Conservation (phyloP, 257 asterid species). For the Solanum chmielewskii region DNA sequence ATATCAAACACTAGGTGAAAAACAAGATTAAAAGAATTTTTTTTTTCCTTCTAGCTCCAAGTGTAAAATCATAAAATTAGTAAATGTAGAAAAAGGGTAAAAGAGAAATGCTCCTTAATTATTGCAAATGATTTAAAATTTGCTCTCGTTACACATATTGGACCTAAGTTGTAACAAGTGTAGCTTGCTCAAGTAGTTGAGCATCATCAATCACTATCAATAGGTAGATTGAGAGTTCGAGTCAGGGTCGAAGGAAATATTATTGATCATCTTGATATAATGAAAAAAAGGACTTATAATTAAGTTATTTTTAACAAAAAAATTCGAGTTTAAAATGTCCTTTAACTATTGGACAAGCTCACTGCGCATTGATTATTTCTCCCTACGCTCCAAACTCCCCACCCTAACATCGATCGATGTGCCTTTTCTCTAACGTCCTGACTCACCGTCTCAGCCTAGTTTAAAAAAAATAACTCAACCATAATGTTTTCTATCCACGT, state of each 20-base stretch:
- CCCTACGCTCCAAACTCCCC: no score
- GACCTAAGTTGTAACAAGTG: neutral
- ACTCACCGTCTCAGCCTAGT: neutral
- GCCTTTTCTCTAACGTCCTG: neutral
- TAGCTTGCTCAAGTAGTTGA: neutral
- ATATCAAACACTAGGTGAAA: neutral
- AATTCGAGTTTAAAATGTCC: neutral
- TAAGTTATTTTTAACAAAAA: neutral
- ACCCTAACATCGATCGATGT: neutral
- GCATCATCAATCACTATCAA: neutral
- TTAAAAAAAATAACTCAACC: neutral
- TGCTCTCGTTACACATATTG: neutral
- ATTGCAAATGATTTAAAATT: neutral
- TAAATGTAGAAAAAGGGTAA: neutral
- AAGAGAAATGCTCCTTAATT: neutral
- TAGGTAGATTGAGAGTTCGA: neutral
- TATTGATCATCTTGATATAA: neutral
- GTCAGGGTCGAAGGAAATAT: neutral
- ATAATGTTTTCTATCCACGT: neutral
- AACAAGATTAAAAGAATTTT: fast-evolving
- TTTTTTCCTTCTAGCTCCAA: neutral
- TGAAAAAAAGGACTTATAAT: neutral
- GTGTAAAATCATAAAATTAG: neutral
- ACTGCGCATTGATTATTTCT: neutral
- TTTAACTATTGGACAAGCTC: neutral